phyloP scores from a whole-genome alignment of 2,329 filamentous ascomycete genomes.

The Ophiostoma sp. region DNA sequence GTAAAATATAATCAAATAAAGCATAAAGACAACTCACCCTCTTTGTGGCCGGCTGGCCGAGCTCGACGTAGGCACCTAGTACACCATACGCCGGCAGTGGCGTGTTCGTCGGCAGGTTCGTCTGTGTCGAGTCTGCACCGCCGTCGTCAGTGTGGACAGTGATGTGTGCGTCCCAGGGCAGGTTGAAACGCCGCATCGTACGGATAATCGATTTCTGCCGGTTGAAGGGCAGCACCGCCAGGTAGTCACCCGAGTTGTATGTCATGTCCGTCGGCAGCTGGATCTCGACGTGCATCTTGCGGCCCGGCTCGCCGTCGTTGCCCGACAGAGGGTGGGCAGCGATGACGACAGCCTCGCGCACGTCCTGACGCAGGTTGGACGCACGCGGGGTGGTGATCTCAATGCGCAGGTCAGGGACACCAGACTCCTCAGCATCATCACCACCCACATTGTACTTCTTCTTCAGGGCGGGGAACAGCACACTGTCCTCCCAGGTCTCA shows the following conservation, averaged over 20 bases:
- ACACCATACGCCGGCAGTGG: slow-evolving; percentile 63
- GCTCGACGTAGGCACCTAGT: slow-evolving; percentile 68
- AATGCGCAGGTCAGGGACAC: slow-evolving; percentile 41
- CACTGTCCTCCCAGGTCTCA: slow-evolving; percentile 65
- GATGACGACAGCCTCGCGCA: slow-evolving; percentile 56
- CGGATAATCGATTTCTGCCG: slow-evolving; percentile 60
- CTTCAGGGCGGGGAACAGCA: slow-evolving; percentile 51
- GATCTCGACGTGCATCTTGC: slow-evolving; percentile 65
- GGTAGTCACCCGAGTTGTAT: slow-evolving; percentile 73
- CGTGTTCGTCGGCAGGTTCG: slow-evolving; percentile 51
- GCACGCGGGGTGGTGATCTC: slow-evolving; percentile 46
- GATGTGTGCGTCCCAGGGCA: slow-evolving; percentile 68
- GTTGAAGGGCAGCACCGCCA: slow-evolving; percentile 72
- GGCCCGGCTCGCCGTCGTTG: slow-evolving; percentile 37
- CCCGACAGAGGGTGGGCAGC: slow-evolving; percentile 51
- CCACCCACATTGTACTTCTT: slow-evolving; percentile 37
- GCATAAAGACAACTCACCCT: slow-evolving; percentile 42
- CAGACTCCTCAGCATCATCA: slow-evolving; percentile 34
- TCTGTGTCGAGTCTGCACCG: slow-evolving; percentile 49
- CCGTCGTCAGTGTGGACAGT: slow-evolving; percentile 55
- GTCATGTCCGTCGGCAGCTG: slow-evolving; percentile 64
- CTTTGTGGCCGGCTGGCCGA: slow-evolving; percentile 60
- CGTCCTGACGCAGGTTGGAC: slow-evolving; percentile 48
- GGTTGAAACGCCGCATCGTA: slow-evolving; percentile 62
- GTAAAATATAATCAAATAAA: background rate